Evolutionary conservation across 2,329 filamentous ascomycete genomes (phyloP).

Genomic region (Chaetomium sp.): DNA sequence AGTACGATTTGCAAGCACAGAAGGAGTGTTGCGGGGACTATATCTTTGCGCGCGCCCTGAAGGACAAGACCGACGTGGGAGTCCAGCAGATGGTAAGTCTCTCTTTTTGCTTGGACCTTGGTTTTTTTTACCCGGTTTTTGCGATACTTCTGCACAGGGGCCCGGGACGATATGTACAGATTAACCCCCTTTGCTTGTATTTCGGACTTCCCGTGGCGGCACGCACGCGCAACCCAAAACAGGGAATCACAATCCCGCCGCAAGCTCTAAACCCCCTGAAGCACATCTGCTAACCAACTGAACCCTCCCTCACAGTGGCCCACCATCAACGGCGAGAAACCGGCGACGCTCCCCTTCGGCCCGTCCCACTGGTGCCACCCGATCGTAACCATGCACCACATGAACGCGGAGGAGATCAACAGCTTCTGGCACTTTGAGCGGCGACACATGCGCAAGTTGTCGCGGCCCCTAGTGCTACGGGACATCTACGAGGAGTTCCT

Average conservation of each 20-base stretch:
- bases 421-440: slow-evolving; percentile 56
- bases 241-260: slow-evolving; percentile 10
- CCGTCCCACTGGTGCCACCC: slow-evolving; percentile 58
- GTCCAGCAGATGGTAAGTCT: slow-evolving; percentile 48
- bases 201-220: no score
- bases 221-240: no score
- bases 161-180: no score
- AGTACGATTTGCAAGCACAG: slow-evolving; percentile 48
- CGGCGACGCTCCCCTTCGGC: slow-evolving; percentile 51
- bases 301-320: slow-evolving; percentile 47
- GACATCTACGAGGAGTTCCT: slow-evolving; percentile 54
- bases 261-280: background rate
- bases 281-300: slow-evolving; percentile 18
- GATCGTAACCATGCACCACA: slow-evolving; percentile 59
- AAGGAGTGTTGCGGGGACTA: slow-evolving; percentile 55
- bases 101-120: background rate
- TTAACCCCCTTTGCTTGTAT: no score
- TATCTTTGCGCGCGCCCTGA: slow-evolving; percentile 51
- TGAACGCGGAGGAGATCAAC: slow-evolving; percentile 53
- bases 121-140: slow-evolving; percentile 23
- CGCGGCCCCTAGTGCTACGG: slow-evolving; percentile 45
- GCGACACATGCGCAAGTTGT: slow-evolving; percentile 40
- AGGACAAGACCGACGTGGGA: slow-evolving; percentile 48
- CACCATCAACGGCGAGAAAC: slow-evolving; percentile 59
- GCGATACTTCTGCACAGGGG: background rate